These are phyloP conservation scores for Acanthamoeba lenticulata DNA, from an alignment of 208 protist genomes.

Conservation along the genomic window DNA sequence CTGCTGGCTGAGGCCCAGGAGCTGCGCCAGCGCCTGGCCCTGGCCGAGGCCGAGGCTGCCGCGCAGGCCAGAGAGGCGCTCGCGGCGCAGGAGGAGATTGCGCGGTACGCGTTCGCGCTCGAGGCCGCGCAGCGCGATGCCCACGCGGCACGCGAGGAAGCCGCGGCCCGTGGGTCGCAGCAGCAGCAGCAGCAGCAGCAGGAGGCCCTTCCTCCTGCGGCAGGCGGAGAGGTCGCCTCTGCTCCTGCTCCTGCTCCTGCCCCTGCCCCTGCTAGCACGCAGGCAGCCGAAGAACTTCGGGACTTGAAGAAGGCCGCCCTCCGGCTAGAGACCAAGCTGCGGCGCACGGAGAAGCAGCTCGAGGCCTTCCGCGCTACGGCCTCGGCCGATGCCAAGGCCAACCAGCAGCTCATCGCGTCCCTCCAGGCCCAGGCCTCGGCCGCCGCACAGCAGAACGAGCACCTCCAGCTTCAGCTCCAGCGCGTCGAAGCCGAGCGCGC, in stretches of 20 bases:
- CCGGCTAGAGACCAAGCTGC: conserved; percentile 17
- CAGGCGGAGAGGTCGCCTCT: no score
- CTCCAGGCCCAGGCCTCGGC: not conserved
- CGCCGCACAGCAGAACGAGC: not conserved
- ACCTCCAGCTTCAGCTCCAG: not conserved
- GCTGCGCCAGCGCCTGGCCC: not conserved
- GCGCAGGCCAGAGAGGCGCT: not conserved
- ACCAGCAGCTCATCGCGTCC: not conserved
- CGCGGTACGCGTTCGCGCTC: not conserved
- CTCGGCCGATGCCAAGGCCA: not conserved
- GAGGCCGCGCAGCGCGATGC: not conserved
- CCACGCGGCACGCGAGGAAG: no score
- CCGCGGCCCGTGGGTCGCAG: no score
- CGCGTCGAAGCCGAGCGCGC: no score
- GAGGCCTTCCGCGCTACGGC: conserved; percentile 4
- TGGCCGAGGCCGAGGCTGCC: not conserved
- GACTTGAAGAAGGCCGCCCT: not conserved
- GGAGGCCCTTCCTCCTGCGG: no score
- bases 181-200: no score
- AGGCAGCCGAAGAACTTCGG: not conserved
- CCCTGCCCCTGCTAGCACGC: not conserved
- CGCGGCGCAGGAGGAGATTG: not conserved
- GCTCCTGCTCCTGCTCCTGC: no score
- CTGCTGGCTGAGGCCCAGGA: not conserved
- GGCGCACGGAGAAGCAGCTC: conserved; percentile 45